Evolutionary conservation across 2,329 filamentous ascomycete genomes (phyloP), one percentile per base, ranked within the genome.

Genomic region (Rachicladosporium sp.): DNA sequence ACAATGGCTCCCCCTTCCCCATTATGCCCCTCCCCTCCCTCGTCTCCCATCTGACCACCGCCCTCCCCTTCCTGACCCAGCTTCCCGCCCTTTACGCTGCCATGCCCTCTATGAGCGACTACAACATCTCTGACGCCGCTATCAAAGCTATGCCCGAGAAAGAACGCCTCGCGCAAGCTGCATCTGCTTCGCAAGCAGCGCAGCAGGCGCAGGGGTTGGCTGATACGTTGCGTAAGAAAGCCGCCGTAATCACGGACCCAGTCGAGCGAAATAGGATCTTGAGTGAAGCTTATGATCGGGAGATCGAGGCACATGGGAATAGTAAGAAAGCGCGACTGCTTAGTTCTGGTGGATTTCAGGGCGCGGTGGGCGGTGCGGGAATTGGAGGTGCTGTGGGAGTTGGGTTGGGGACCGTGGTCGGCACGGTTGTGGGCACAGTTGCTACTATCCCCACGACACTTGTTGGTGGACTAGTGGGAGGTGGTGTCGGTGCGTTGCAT

Each of bases 351-450:
- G 57, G 59, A 1, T 65, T 64, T 41, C 62, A 65, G 43, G 64
- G 64, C 1, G 54, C 55, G 1, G 50, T 57, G 9, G 64, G 60
- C 5, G 64, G 64, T 2, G 63, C 58, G 1, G 64, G 64, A 0
- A 66, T 67, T 12, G 63, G 64, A 0, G 58, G 55, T 10, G 62
- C 60, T 6, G 59, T 64, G 2, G 58, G 58, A 2, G 52, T 61
- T 12, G 64, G 64, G 1, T 41, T 67, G 11, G 64, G 64, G 0
- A 62, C 62, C 0, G 56, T 64, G 1, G 60, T 67, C 0, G 64
- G 63, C 0, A 62, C 61, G 9, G 32, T 66, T 10, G 59, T 63
- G 0, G 62, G 62, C 2, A 55, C 52, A 1, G 53, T 65, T n/a
- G 57, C 58, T 12, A 55, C 59, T 5, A 54, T 66, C 38, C 63